Conservation (phyloP, 2,329 filamentous ascomycete genomes). For the Zymoseptoria tritici region DNA sequence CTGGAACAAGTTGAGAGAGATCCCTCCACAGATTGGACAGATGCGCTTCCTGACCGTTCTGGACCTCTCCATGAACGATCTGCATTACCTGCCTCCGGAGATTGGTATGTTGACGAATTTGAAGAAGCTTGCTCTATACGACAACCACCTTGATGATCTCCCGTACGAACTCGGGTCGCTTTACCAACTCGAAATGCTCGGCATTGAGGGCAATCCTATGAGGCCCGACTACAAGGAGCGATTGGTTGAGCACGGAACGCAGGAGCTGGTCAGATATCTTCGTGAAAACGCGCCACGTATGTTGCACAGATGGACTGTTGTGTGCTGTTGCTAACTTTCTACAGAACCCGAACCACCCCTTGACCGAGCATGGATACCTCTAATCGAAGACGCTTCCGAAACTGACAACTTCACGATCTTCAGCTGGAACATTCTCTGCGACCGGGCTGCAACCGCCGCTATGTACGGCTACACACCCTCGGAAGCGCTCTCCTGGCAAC, state of each 20-base stretch:
- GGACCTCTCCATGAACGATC: conserved; percentile 81
- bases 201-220: conserved; percentile 85
- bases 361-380: conserved; percentile 69
- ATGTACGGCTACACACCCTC: conserved; percentile 88
- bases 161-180: conserved; percentile 84
- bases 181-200: conserved; percentile 79
- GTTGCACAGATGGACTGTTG: conserved; percentile 25
- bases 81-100: conserved; percentile 75
- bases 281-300: conserved; percentile 79
- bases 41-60: conserved; percentile 74
- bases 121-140: conserved; percentile 76
- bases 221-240: conserved; percentile 65
- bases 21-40: conserved; percentile 76
- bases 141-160: conserved; percentile 76
- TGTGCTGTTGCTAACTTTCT: conserved; percentile 6
- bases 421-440: conserved; percentile 93
- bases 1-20: conserved; percentile 75
- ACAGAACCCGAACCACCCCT: conserved; percentile 69
- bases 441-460: conserved; percentile 77
- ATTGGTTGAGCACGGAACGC: conserved; percentile 80
- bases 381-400: conserved; percentile 49
- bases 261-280: conserved; percentile 72
- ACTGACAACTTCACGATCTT: conserved; percentile 71
- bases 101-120: conserved; percentile 95
- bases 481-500: conserved; percentile 76